Evolutionary conservation across 2,329 filamentous ascomycete species (phyloP), one percentile per base, ranked within the genome.

Genomic region (Alternaria brassicae): DNA sequence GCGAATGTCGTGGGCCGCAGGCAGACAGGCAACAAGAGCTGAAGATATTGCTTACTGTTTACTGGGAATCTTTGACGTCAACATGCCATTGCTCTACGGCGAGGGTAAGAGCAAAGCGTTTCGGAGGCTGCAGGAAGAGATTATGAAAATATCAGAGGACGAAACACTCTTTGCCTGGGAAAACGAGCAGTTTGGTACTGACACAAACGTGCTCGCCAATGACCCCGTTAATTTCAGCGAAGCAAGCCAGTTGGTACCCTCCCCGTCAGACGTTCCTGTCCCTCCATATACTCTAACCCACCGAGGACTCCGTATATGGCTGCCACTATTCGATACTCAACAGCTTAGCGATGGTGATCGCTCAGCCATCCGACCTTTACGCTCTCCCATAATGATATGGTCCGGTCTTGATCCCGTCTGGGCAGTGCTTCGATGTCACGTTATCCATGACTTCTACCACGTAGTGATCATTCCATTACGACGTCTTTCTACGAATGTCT

Each of bases 31-130:
- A 0, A 72, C 63, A 9, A 53, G 63, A 28, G 6, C 56, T 4
- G 69, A 72, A 47, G 69, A 72, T 34, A 60, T 60, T 10, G 69
- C 66, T 2, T 72, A 71, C 44, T 62, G 53, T 6, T 19, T 72
- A 5, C 53, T 72, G 0, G 70, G 68, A 6, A 52, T 72, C 0
- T 71, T 72, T 36, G 62, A 65, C 32, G 62, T 68, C 25, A 63
- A 65, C 19, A 63, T 70, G 58, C 62, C 65, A 3, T 23, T 66
- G 7, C 28, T 69, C 0, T 69, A 70, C 10, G 66, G 67, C 3
- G 66, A 70, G 23, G 68, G 70, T 5, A 58, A 48, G 6, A 6
- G 39, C 3, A 68, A 62, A 30, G 67, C 65, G 0, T 69, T 69
- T 10, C 27, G 42, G 7, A 51, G 64, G 6, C 36, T 66, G 12